These are phyloP conservation scores for Pyrenophora seminiperda DNA, from an alignment of 2,329 filamentous ascomycete species.

Conservation along the genomic window DNA sequence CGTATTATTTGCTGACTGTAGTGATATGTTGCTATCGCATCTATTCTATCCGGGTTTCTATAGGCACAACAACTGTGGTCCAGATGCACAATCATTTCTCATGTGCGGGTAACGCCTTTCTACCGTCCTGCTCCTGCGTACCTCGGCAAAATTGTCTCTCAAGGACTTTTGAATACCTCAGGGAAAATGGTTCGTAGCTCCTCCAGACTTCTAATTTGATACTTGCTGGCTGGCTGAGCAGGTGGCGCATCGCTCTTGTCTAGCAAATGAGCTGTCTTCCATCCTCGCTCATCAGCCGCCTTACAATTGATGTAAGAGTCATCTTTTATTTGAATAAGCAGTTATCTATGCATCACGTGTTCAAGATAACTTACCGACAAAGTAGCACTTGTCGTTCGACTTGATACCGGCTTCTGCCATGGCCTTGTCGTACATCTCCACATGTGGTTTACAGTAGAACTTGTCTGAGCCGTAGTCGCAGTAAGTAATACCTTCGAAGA, in stretches of 20 bases:
- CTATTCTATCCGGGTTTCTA: too few species aligned
- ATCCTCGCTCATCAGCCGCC: conserved; percentile 77
- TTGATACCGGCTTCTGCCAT: conserved; percentile 81
- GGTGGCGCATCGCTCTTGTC: conserved; percentile 74
- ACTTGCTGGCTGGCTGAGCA: conserved; percentile 67
- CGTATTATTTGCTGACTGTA: too few species aligned
- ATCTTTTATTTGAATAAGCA: conserved; percentile 59
- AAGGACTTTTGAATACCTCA: conserved; percentile 76
- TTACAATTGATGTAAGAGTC: conserved; percentile 85
- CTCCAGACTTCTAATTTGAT: conserved; percentile 75
- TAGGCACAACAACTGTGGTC: too few species aligned
- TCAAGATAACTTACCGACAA: conserved; percentile 72
- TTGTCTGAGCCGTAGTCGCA: conserved; percentile 81
- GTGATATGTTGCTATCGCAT: too few species aligned
- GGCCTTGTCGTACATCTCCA: conserved; percentile 83
- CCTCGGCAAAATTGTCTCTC: neutral
- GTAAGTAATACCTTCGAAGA: conserved; percentile 93
- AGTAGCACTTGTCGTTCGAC: conserved; percentile 77
- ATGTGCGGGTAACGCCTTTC: neutral
- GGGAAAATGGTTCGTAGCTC: conserved; percentile 80
- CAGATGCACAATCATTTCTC: too few species aligned
- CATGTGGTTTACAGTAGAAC: conserved; percentile 85
- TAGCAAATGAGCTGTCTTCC: conserved; percentile 84
- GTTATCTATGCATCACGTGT: neutral
- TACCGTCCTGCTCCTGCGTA: neutral